Evolutionary conservation across 345 rosid genomes (phyloP).

Genomic region (Camelina sativa): DNA sequence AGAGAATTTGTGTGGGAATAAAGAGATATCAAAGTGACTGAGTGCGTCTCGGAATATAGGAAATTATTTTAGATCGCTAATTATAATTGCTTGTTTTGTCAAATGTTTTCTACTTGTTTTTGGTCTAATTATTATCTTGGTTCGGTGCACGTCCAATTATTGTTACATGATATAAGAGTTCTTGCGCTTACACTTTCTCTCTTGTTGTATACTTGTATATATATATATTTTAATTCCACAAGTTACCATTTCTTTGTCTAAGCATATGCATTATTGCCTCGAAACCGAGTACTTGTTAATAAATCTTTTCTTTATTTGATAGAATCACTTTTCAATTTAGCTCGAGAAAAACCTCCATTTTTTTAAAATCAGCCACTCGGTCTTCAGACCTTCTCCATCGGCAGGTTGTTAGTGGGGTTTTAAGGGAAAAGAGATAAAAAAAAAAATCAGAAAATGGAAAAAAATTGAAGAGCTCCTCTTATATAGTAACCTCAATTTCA

Average conservation of each 20-base stretch:
- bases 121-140: neutral
- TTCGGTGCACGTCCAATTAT: no score
- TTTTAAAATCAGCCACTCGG: neutral
- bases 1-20: neutral
- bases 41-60: constrained; percentile 2
- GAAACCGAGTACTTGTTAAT: neutral
- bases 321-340: neutral
- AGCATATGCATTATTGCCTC: neutral
- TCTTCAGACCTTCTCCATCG: neutral
- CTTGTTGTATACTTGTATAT: no score
- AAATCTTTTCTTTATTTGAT: no score
- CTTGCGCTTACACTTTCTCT: neutral
- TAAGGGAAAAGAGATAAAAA: neutral
- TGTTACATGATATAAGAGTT: neutral
- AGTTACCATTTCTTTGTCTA: neutral
- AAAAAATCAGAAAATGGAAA: no score
- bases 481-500: no score
- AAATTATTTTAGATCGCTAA: neutral
- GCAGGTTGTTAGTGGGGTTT: neutral
- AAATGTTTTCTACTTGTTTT: neutral
- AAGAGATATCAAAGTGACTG: neutral
- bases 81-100: neutral
- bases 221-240: no score
- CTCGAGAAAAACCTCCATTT: constrained; percentile 1
- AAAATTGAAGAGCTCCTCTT: no score